Evolutionary conservation across 306 rosid genomes (phyloP), one percentile per base, ranked within the genome.

Genomic region (Cucurbita moschata): DNA sequence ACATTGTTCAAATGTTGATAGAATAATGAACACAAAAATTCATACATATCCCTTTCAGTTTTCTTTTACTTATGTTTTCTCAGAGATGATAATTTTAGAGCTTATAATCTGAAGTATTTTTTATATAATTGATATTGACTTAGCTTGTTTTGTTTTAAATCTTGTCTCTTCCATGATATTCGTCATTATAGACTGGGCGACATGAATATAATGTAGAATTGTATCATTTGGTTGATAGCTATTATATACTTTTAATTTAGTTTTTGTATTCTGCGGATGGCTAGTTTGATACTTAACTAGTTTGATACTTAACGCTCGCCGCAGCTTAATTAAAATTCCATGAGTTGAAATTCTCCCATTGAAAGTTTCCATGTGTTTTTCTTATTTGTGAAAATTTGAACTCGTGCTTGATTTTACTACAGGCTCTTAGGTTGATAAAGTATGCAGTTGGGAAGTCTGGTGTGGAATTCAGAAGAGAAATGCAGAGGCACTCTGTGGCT

Each of bases 401-500:
- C 8, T 43, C 72, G 18, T 79, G 47, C 50, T 80, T 40, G 49
- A 67, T 64, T 67, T 58, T 76, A 73, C 15, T 71, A 74, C 89
- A 95, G 97, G 92, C 96, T 76, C 80, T 95, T 46, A 88, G 99
- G 77, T 88, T 95, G 92, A 95, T 91, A 56, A 95, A 91, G 79
- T 95, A 95, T 73, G 73, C 81, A 1, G 91, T 95, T 82, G 97
- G 87, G 39, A 95, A 95, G 82, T 91, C 99, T 64, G 99, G 99
- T 78, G 91, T 82, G 53, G 99, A 95, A 85, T 95, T 95, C 81
- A 84, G 96, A 85, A 95, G 96, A 82, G 99, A 95, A 85, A 89
- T 95, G 96, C 99, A 95, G 83, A 91, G 97, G 85, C 90, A 89
- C 79, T 91, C 97, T 42, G 97, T 83, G 54, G 92, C 92, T 2